These are phyloP conservation scores for Candida maris DNA, from an alignment of 805 yeast species.

Conservation along the genomic window DNA sequence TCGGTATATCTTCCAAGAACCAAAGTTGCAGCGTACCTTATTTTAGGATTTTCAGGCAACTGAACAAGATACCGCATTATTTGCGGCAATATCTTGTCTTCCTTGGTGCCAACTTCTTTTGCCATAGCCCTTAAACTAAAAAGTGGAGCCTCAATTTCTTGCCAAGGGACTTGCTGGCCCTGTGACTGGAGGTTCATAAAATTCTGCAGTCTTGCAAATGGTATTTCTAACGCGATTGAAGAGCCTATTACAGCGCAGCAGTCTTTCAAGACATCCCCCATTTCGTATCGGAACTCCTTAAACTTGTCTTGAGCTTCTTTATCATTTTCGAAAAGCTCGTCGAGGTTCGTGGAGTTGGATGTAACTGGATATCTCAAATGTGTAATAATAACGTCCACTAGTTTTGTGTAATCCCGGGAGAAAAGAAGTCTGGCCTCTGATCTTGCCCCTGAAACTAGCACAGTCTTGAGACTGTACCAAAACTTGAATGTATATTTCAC, in stretches of 20 bases:
- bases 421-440: slow-evolving; percentile 48
- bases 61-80: slow-evolving; percentile 66
- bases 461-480: slow-evolving; percentile 80
- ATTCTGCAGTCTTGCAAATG: slow-evolving; percentile 56
- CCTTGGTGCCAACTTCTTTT: slow-evolving; percentile 70
- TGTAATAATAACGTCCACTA: slow-evolving; percentile 57
- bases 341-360: slow-evolving; percentile 32
- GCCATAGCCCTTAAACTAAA: slow-evolving; percentile 94
- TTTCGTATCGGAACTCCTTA: slow-evolving; percentile 88
- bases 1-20: slow-evolving; percentile 94
- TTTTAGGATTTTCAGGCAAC: slow-evolving; percentile 80
- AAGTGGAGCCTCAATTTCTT: slow-evolving; percentile 81
- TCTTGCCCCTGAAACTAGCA: slow-evolving; percentile 58
- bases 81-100: slow-evolving; percentile 64
- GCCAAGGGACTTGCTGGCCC: slow-evolving; percentile 62
- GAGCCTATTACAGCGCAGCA: slow-evolving; percentile 91
- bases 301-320: slow-evolving; percentile 88
- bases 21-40: slow-evolving; percentile 88
- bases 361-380: slow-evolving; percentile 72
- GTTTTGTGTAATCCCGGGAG: slow-evolving; percentile 51
- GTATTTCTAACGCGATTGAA: slow-evolving; percentile 61
- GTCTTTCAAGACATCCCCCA: slow-evolving; percentile 97
- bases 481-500: slow-evolving; percentile 89
- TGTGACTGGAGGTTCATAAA: slow-evolving; percentile 31
- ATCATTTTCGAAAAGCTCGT: slow-evolving; percentile 58